Conservation (phyloP, 2,329 filamentous ascomycete species). For the Fusarium haematococcum region DNA sequence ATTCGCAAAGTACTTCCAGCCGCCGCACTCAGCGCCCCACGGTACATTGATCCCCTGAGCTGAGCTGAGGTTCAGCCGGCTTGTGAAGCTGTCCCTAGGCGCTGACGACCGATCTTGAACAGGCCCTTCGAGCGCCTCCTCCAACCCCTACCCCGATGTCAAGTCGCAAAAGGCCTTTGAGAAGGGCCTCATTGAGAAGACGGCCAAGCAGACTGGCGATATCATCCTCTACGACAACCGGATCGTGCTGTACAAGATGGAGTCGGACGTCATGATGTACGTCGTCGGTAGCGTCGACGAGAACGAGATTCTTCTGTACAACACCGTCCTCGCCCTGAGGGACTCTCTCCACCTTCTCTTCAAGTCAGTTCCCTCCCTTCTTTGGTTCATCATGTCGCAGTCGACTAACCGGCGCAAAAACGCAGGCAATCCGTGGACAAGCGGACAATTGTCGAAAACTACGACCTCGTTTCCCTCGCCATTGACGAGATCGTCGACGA, state of each 20-base stretch:
- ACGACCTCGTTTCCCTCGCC: slow-evolving; percentile 92
- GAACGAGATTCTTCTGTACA: slow-evolving; percentile 97
- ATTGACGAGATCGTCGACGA: slow-evolving; percentile 97
- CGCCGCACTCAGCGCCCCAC: slow-evolving; percentile 64
- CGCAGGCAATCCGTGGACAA: slow-evolving; percentile 93
- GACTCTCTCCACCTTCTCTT: slow-evolving; percentile 92
- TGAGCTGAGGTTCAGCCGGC: neutral
- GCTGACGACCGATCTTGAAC: slow-evolving; percentile 35
- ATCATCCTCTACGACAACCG: slow-evolving; percentile 98
- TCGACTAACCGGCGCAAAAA: slow-evolving; percentile 15
- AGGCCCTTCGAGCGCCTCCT: slow-evolving; percentile 61
- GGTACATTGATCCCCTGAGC: slow-evolving; percentile 45
- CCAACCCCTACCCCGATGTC: slow-evolving; percentile 84
- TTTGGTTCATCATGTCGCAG: neutral
- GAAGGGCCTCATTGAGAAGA: slow-evolving; percentile 95
- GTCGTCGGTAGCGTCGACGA: slow-evolving; percentile 92
- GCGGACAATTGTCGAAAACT: slow-evolving; percentile 98
- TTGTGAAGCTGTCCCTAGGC: slow-evolving; percentile 26
- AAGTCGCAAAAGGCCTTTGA: slow-evolving; percentile 98
- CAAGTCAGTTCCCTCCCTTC: slow-evolving; percentile 73
- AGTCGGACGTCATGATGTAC: slow-evolving; percentile 96
- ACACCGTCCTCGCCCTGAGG: slow-evolving; percentile 89
- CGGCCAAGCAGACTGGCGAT: slow-evolving; percentile 92
- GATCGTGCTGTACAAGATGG: slow-evolving; percentile 97
- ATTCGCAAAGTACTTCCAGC: slow-evolving; percentile 91